Conservation (phyloP, 371 early-diverging fungal genomes). For the Mortierella sp. region DNA sequence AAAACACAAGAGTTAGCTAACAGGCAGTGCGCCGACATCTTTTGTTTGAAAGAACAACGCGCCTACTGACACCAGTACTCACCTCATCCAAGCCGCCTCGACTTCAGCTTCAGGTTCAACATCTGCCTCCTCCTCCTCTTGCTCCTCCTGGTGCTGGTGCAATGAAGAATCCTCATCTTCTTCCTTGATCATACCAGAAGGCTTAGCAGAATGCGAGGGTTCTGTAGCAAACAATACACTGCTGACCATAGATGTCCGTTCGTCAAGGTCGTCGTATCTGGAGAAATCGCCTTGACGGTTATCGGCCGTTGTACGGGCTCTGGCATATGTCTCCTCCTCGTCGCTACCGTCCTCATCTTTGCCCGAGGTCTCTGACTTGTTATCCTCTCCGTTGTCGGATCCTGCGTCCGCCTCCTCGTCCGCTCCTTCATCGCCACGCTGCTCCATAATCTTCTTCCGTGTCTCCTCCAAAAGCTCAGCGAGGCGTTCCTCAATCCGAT, state of each 20-base stretch:
- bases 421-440: constrained; percentile 34
- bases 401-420: constrained; percentile 18
- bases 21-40: neutral
- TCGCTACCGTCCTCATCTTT: neutral
- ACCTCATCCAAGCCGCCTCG: constrained; percentile 55
- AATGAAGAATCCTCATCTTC: constrained; percentile 37
- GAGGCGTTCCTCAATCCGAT: constrained; percentile 56
- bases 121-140: constrained; percentile 39
- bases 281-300: constrained; percentile 43
- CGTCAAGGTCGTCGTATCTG: constrained; percentile 48
- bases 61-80: neutral
- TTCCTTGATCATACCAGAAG: constrained; percentile 19
- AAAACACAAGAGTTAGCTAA: neutral
- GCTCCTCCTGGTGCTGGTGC: constrained; percentile 28
- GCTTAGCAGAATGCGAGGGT: constrained; percentile 32
- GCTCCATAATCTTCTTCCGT: constrained; percentile 55
- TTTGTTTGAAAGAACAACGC: neutral
- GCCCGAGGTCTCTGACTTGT: constrained; percentile 11
- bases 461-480: constrained; percentile 56
- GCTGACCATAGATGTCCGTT: constrained; percentile 49
- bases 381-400: constrained; percentile 8
- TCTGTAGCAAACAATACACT: constrained; percentile 51
- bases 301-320: constrained; percentile 31
- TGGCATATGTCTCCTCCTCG: constrained; percentile 16
- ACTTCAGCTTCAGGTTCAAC: constrained; percentile 32